Base-by-base conservation (phyloP, 768 basidiomycete genomes). In the Dioszegia crocea region DNA sequence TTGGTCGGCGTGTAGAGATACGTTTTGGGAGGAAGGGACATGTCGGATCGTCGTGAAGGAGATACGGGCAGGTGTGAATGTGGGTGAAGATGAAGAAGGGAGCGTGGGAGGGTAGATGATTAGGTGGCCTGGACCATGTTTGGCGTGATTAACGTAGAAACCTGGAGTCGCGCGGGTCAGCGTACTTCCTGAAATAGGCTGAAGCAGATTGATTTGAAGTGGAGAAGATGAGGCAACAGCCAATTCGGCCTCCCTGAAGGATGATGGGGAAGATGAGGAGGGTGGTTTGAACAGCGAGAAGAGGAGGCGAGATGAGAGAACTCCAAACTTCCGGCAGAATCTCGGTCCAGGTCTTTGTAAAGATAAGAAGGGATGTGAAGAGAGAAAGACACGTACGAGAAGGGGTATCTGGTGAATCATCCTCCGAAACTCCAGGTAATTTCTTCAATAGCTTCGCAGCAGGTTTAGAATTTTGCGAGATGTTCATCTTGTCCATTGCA, bases 81-180 rank as follows among this genome's bases (percentile, higher is more conserved):
- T 36, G 17, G 36, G 6, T 4, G 55, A 39, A 10, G 47, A 3
- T 3, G 26, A 17, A 5, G 30, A 16, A 14, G 47, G 47, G 19
- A 53, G 38, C 10, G 51, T 41, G 1, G 51, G 51, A 47, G 65
- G 65, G 43, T 67, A 57, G 26, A 67, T 48, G 41, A 67, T 56
- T 12, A 67, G 36, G 41, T 67, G 65, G 3, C 65, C 65, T 6
- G 62, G 62, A 38, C 65, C 65, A 29, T 67, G 62, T 31, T 57
- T 45, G 3, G 16, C 26, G 29, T 67, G 65, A 27, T 57, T 46
- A 14, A 67, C 62, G 36, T 63, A 67, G 56, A 63, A 67, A 27
- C 65, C 65, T 67, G 29, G 10, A n/a, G n/a, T n/a, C n/a, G n/a
- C n/a, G n/a, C n/a, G n/a, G n/a, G n/a, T n/a, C n/a, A n/a, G n/a